Evolutionary conservation across 1,139 yeast species (phyloP), one percentile per base, ranked within the genome.

Genomic region (Yarrowia galli): DNA sequence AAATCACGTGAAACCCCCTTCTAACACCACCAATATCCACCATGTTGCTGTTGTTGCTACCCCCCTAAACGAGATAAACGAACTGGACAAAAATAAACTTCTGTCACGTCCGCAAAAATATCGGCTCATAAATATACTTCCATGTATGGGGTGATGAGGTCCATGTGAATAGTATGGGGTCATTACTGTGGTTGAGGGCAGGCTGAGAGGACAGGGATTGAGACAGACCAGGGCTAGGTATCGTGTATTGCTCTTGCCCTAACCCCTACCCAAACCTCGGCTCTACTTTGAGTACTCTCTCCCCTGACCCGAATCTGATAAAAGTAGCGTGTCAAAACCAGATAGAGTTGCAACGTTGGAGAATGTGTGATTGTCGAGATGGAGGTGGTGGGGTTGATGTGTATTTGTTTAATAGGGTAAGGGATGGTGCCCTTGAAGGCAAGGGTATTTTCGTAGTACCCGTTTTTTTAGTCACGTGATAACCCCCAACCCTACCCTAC

Each of bases 71-170:
- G 64, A 58, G 8, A 8, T 10, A 58, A 18, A 40, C 64, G 64
- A n/a, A 58, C 38, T 6, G 20, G n/a, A n/a, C n/a, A n/a, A n/a
- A 15, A 32, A 18, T 56, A 40, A 38, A 25, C 25, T 56, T 43
- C 40, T 20, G 64, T 32, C 49, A 58, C 42, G 42, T 58, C 64
- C 51, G 64, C 23, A 58, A 58, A 58, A 58, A 43, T 58, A 58
- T 58, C 64, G 64, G 64, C 64, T 58, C 64, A 58, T 58, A 43
- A 43, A 43, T 43, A 58, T 28, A 16, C 42, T 58, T 58, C 13
- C 28, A 36, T 58, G 64, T 58, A 58, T 58, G 64, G 64, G 64
- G 64, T 58, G 64, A 58, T 58, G 64, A 58, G 64, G 40, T 56
- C 15, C 15, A 4, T 2, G 28, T 25, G 32, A 7, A 7, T 28